phyloP scores from a whole-genome alignment of 306 rosid species.

The Trifolium repens region DNA sequence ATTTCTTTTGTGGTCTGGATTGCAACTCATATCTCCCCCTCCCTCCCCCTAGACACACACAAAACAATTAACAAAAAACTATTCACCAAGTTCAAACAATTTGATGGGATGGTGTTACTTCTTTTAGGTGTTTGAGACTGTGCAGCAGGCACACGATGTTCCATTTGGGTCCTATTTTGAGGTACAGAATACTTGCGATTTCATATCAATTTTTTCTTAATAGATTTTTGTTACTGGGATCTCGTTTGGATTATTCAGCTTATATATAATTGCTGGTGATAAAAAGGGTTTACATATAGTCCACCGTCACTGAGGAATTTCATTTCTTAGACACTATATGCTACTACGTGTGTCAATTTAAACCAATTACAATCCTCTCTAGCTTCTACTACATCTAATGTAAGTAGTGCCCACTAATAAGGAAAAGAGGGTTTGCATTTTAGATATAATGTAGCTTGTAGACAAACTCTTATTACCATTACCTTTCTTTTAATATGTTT shows the following conservation, averaged over 20 bases:
- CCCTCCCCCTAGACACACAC: background rate
- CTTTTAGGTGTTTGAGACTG: constrained; percentile 87
- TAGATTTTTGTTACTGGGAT: constrained; percentile 22
- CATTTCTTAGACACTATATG: constrained; percentile 24
- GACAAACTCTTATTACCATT: constrained; percentile 8
- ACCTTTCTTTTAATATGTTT: constrained; percentile 13
- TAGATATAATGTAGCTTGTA: constrained; percentile 17
- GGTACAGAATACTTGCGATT: constrained; percentile 53
- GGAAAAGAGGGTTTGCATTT: constrained; percentile 9
- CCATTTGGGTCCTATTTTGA: constrained; percentile 95
- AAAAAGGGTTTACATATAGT: constrained; percentile 15
- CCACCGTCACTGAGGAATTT: constrained; percentile 22
- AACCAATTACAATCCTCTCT: constrained; percentile 8
- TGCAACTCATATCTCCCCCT: background rate
- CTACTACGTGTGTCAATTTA: constrained; percentile 11
- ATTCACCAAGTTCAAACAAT: background rate
- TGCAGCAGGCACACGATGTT: constrained; percentile 98
- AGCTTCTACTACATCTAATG: background rate
- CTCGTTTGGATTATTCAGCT: constrained; percentile 36
- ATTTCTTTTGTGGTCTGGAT: constrained; percentile 17
- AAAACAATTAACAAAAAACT: background rate
- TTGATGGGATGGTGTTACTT: constrained; percentile 34
- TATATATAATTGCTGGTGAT: constrained; percentile 1
- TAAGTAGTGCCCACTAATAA: background rate
- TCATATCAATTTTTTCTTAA: constrained; percentile 22